phyloP scores from a whole-genome alignment of 345 rosid genomes.

The Lepidium sativum region DNA sequence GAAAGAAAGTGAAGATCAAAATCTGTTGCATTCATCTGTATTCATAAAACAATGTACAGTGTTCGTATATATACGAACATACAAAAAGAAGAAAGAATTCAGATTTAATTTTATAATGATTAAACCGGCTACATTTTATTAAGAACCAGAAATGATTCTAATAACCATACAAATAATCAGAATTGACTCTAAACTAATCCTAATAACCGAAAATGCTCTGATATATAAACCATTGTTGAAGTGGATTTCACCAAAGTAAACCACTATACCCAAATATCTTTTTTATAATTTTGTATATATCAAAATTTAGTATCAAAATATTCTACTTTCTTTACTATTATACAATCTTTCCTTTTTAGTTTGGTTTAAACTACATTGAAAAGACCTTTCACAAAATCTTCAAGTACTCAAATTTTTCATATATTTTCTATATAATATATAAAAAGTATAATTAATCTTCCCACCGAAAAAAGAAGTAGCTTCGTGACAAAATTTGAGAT shows the following conservation, averaged over 20 bases:
- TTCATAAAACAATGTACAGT: too few species aligned
- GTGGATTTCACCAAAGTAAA: conserved; percentile 27
- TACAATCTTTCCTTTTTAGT: not conserved
- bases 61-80: too few species aligned
- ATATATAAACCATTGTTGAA: conserved; percentile 1
- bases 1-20: too few species aligned
- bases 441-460: not conserved
- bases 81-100: too few species aligned
- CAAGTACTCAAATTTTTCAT: not conserved
- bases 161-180: too few species aligned
- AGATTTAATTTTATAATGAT: too few species aligned
- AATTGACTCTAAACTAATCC: too few species aligned
- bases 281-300: not conserved
- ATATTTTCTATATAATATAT: not conserved
- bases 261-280: conserved; percentile 16
- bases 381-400: not conserved
- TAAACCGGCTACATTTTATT: too few species aligned
- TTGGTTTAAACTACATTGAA: not conserved
- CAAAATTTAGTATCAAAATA: not conserved
- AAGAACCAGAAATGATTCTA: too few species aligned
- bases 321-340: not conserved
- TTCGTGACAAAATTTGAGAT: not conserved
- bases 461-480: too few species aligned
- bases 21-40: too few species aligned
- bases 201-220: too few species aligned